Percentiles rank a stretch among this genome's conserved stretches.
phyloP scores from a whole-genome alignment of 2,329 filamentous ascomycete genomes.

The Aspergillus puulaauensis region DNA sequence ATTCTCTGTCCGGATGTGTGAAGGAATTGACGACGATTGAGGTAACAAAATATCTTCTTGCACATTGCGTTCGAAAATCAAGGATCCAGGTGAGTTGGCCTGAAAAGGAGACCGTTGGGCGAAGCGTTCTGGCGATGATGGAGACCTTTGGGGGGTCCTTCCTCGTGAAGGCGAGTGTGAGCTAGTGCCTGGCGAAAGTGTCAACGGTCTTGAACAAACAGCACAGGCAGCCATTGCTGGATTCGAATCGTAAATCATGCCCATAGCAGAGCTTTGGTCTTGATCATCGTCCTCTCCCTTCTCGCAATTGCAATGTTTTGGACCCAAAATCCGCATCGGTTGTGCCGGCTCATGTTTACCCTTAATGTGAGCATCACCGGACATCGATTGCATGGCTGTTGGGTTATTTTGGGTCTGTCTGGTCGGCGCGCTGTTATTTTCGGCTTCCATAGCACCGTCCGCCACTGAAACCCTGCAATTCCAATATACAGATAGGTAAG shows the following conservation, averaged over 20 bases:
- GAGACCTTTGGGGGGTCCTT: not conserved
- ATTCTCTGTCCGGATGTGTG: slow-evolving; percentile 92
- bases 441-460: not conserved
- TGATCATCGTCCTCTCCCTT: not conserved
- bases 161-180: not conserved
- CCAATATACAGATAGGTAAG: not conserved
- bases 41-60: slow-evolving; percentile 71
- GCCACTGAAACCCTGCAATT: not conserved
- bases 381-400: not conserved
- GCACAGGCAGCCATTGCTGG: not conserved
- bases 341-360: not conserved
- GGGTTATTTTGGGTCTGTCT: not conserved
- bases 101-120: slow-evolving; percentile 49
- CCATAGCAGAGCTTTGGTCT: not conserved
- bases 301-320: not conserved
- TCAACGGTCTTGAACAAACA: slow-evolving; percentile 4
- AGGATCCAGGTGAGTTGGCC: slow-evolving; percentile 72
- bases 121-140: slow-evolving; percentile 3
- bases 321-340: not conserved
- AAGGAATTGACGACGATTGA: slow-evolving; percentile 83
- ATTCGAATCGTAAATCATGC: not conserved
- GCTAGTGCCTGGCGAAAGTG: not conserved
- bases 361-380: not conserved
- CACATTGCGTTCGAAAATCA: slow-evolving; percentile 92
- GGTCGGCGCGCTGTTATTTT: not conserved